Base-by-base conservation (phyloP, 2,329 filamentous ascomycete genomes). In the Neopestalotiopsis sp. region DNA sequence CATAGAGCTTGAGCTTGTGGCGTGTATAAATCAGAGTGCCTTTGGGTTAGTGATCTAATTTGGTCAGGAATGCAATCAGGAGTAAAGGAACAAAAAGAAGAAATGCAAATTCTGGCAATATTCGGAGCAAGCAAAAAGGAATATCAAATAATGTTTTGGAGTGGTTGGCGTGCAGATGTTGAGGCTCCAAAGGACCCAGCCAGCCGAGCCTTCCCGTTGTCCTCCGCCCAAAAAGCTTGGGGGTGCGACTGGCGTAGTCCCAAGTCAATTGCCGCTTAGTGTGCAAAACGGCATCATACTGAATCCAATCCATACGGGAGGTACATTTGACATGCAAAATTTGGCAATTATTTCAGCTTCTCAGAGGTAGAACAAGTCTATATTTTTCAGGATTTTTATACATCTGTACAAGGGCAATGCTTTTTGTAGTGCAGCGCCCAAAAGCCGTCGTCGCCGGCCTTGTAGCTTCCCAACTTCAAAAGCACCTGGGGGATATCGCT, bases 341-440 rank as follows among this genome's bases (percentile, higher is more conserved):
- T 30, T 34, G 9, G 57, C 30, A 14, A 28, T 24, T 6, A 28
- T 34, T 14, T 30, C 24, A 24, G 24, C 57, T 30, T 53, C 24
- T 28, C 6, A 49, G 40, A 24, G 12, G 28, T 66, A 38, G 64
- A 66, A 17, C 45, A 67, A 45, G 66, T 67, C 66, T 67, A 67
- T 9, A 53, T n/a, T 67, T 30, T 49, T 59, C 40, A 20, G 53
- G 24, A 38, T 74, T 76, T 64, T 78, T 75, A 73, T 77, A 78
- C 75, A 78, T 71, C 73, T 76, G 67, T 77, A 76, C 75, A 78
- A 57, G 70, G 49, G 76, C 70, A 70, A 61, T 66, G 68, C 56
- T 64, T 14, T 64, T 14, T 64, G 61, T 20, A 53, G 58, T 32
- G 65, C 61, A 67, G 64, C 65, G 53, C 32, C 24, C 66, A 32